Conservation (phyloP, 371 early-diverging fungal species). For the Lichtheimia hyalospora region DNA sequence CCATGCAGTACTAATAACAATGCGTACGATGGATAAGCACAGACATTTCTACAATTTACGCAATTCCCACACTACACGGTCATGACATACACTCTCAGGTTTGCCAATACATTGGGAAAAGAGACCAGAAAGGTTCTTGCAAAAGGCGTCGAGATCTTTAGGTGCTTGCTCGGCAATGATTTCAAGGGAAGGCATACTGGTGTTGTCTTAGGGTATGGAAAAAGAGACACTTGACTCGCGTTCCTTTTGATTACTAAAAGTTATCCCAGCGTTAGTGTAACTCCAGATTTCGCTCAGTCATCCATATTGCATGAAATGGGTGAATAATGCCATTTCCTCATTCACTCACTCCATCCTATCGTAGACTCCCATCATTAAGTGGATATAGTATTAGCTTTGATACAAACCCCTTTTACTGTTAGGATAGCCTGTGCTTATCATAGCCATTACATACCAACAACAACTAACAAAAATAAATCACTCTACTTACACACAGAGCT, state of each 20-base stretch:
- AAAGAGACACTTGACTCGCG: background rate
- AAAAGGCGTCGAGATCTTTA: conserved; percentile 35
- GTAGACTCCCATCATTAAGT: background rate
- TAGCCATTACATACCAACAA: too few relatives aligned
- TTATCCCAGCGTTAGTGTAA: background rate
- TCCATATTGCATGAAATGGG: too few relatives aligned
- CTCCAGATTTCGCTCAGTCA: too few relatives aligned
- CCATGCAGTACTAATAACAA: conserved; percentile 35
- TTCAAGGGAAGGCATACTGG: conserved; percentile 49
- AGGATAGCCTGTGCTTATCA: too few relatives aligned
- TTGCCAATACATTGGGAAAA: conserved; percentile 48
- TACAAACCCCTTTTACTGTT: too few relatives aligned
- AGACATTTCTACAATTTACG: background rate
- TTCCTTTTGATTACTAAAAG: background rate
- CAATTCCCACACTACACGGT: background rate
- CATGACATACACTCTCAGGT: conserved; percentile 65
- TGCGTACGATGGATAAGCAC: background rate
- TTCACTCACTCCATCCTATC: background rate
- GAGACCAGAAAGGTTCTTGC: conserved; percentile 26
- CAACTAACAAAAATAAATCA: too few relatives aligned
- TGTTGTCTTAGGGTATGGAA: background rate
- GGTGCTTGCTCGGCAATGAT: conserved; percentile 33
- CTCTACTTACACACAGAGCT: too few relatives aligned
- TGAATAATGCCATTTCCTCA: background rate
- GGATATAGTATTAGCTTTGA: background rate